Evolutionary conservation across 2,329 filamentous ascomycete genomes (phyloP).

Genomic region (Verticillium albo-atrum): DNA sequence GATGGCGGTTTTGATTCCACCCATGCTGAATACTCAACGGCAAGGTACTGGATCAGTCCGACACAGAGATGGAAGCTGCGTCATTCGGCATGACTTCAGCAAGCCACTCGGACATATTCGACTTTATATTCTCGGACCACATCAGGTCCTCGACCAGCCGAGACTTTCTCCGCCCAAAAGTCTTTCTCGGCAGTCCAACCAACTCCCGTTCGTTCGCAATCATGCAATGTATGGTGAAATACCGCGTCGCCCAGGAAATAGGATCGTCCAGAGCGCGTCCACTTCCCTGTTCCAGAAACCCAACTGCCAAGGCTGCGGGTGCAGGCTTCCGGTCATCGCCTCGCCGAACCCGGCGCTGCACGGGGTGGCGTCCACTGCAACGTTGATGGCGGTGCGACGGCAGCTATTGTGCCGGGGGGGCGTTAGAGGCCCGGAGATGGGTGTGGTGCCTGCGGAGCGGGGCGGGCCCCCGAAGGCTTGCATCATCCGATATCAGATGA

Average conservation of each 20-base stretch:
- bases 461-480: slow-evolving; percentile 2
- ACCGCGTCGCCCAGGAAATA: background rate
- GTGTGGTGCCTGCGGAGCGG: background rate
- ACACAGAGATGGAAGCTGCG: background rate
- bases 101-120: background rate
- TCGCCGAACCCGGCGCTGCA: background rate
- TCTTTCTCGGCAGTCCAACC: background rate
- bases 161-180: background rate
- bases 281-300: background rate
- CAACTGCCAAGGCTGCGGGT: background rate
- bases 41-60: background rate
- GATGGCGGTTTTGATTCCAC: slow-evolving; percentile 4
- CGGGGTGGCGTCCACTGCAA: background rate
- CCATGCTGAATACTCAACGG: background rate
- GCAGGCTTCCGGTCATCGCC: background rate
- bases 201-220: background rate
- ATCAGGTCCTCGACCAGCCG: background rate
- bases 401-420: background rate
- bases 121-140: background rate
- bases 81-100: background rate
- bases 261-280: background rate
- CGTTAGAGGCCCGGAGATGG: background rate
- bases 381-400: background rate
- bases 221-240: background rate
- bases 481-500: slow-evolving; percentile 13